Evolutionary conservation across 2,329 filamentous ascomycete genomes (phyloP), one percentile per base, ranked within the genome.

Genomic region (Colletotrichum sansevieriae): DNA sequence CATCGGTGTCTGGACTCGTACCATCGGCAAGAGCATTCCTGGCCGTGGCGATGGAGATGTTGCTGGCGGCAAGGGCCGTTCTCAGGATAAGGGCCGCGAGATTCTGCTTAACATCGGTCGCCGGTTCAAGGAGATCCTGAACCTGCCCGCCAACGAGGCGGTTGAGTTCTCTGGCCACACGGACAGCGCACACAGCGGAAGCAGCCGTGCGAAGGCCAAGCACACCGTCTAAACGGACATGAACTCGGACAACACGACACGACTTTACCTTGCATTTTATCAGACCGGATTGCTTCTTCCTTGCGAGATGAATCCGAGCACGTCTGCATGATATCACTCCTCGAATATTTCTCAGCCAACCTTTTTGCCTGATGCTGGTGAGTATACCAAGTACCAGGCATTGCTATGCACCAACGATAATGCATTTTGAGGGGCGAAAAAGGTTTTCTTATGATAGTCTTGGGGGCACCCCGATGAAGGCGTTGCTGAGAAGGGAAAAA

Each of bases 81-180:
- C 88, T 63, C 79, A 84, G 25, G 93, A 96, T 75, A 96, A 97
- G 87, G 93, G 93, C 77, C 92, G 91, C 83, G 92, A 96, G 65
- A 88, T 95, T 54, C 88, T 99, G 66, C 85, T 92, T 83, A 88
- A 89, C 76, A 97, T 99, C 75, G 96, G 96, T 74, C 88, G 86
- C 74, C 90, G 91, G 72, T 98, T 99, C 90, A 99, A 99, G 89
- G 92, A 94, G 74, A 91, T 97, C 29, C 86, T 99, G 64, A 90
- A 92, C 79, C 85, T 99, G 70, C 91, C 92, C 69, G 82, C 90
- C 64, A 86, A 83, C 70, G 96, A 98, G 79, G 81, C 84, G 70
- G 90, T 99, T 68, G 97, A 99, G 83, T 99, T 98, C 83, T 97
- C 94, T 20, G 96, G 96, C 70, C 96, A 99, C 83, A 97, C 94